Percentiles rank a stretch among this genome's conserved stretches.
phyloP scores from a whole-genome alignment of 192 early-diverging fungal species.

The Chytriomyces confervae region DNA sequence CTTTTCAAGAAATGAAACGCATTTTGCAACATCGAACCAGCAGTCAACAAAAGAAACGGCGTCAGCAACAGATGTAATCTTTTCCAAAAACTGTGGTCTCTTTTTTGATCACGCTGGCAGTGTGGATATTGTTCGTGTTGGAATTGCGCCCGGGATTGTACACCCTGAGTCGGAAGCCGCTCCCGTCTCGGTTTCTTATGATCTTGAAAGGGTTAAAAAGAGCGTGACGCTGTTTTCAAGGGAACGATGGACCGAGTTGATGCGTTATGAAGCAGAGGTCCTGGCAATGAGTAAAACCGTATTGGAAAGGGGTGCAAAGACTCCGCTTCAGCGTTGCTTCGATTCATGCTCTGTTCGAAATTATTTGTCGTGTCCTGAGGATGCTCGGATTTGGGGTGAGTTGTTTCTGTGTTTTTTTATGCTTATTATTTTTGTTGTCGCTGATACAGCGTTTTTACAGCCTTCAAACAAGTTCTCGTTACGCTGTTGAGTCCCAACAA shows the following conservation, averaged over 20 bases:
- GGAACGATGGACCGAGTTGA: constrained; percentile 20
- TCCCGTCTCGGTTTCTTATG: neutral
- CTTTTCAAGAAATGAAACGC: neutral
- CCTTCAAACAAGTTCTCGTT: constrained; percentile 25
- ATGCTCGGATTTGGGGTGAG: constrained; percentile 24
- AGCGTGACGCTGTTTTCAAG: neutral
- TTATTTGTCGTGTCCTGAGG: constrained; percentile 32
- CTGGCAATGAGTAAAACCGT: neutral
- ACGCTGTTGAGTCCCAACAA: constrained; percentile 10
- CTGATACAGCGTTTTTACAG: neutral
- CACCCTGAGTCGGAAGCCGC: neutral
- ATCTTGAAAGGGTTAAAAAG: neutral
- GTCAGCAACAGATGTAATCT: neutral
- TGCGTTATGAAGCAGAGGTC: constrained; percentile 19
- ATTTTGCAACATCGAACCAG: neutral
- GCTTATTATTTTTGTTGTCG: too few species aligned
- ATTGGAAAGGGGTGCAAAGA: neutral
- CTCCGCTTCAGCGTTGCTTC: constrained; percentile 12
- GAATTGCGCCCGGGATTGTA: neutral
- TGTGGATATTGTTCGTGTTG: neutral
- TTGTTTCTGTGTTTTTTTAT: neutral
- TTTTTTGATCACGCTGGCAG: constrained; percentile 11
- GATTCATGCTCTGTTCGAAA: constrained; percentile 27
- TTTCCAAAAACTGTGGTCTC: constrained; percentile 19
- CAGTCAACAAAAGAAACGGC: neutral